Evolutionary conservation across 2,329 filamentous ascomycete genomes (phyloP), one percentile per base, ranked within the genome.

Genomic region (Botrytis medusae): DNA sequence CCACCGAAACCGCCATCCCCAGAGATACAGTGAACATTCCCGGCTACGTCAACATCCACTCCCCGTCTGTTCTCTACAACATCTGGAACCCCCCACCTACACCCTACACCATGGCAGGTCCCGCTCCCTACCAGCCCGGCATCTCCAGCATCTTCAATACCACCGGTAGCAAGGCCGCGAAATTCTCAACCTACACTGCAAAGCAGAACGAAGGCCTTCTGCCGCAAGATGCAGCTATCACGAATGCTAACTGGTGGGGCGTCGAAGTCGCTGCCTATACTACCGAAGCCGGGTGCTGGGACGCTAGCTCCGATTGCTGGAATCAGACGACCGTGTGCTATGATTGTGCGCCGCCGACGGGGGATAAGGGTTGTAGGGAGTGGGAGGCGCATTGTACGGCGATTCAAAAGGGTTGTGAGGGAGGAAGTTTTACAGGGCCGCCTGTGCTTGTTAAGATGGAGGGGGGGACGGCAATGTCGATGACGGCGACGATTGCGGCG

Each of bases 241-340:
- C 89, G 79, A 93, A 92, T 79, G 91, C 84, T 74, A 93, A 94
- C 83, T 94, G 91, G 91, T 92, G 90, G 81, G 91, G 86, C 69
- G 83, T 86, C 74, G 87, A 92, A 78, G 85, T 93, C 1, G 80
- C 86, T 0, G 77, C 82, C 14, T 93, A 91, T 82, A 83, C 82
- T 7, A 83, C 84, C 62, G 84, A 89, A 79, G 79, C 79, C 1
- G 86, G 86, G 22, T 93, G 92, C 84, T 93, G 89, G 88, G 84
- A 83, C 73, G 83, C 85, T 4, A 85, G 85, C 18, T 81, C 83
- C 54, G 80, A 84, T 67, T 91, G 90, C 85, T 93, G 86, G 84
- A 79, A 81, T 40, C 90, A 93, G 82, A 82, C 83, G 44, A 81
- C 86, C 4, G 79, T 77, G n/a, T 94, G 92, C 84, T 93, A 87